Conservation (phyloP, 495 filamentous ascomycete species). For the Daldinia vernicosa region DNA sequence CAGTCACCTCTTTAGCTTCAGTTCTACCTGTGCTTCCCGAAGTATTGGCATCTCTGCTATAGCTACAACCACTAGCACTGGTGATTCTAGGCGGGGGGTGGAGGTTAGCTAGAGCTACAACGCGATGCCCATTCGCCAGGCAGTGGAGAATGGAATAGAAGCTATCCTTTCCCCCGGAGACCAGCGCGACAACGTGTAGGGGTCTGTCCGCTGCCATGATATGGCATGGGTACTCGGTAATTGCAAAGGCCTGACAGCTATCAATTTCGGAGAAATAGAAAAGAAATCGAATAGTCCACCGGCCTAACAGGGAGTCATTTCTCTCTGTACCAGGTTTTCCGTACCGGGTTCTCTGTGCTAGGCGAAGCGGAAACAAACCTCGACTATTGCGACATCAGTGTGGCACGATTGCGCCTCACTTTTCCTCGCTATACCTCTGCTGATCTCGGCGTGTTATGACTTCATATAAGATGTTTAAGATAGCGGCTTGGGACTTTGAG, state of each 20-base stretch:
- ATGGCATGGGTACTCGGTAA: conserved; percentile 10
- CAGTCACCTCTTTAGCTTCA: conserved; percentile 9
- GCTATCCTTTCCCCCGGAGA: conserved; percentile 97
- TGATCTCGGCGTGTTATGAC: conserved; percentile 28
- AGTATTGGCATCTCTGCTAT: conserved; percentile 2
- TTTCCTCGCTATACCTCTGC: conserved; percentile 32
- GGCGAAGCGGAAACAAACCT: conserved; percentile 1
- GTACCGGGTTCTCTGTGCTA: neutral
- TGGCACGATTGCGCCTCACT: conserved; percentile 32
- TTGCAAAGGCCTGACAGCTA: conserved; percentile 11
- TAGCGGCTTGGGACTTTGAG: conserved; percentile 27
- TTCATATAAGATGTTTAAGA: conserved; percentile 13
- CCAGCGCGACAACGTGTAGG: conserved; percentile 86
- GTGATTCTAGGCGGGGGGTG: conserved; percentile 62
- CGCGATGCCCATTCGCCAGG: conserved; percentile 80
- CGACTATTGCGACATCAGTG: conserved; percentile 6
- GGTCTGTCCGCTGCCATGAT: conserved; percentile 44
- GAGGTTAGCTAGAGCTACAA: conserved; percentile 90
- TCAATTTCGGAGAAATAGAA: conserved; percentile 43
- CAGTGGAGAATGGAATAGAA: conserved; percentile 94
- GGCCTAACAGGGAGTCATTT: conserved; percentile 18
- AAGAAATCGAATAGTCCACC: conserved; percentile 29
- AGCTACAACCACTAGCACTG: neutral
- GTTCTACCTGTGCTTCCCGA: neutral
- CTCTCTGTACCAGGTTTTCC: neutral